Conservation (phyloP, 441 rosid species). For the Eutrema salsugineum region DNA sequence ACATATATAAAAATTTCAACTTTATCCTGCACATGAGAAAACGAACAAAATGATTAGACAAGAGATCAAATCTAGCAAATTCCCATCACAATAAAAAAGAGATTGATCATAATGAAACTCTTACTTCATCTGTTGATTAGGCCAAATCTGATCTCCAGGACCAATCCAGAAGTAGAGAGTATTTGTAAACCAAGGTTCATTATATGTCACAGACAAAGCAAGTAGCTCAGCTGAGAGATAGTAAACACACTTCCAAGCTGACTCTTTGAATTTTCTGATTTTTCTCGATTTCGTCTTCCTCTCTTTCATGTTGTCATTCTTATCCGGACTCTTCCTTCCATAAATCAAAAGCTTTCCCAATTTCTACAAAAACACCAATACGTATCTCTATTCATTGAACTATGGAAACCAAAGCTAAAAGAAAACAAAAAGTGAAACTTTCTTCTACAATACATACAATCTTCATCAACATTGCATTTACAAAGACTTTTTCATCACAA, state of each 20-base stretch:
- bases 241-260: slow-evolving; percentile 86
- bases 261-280: slow-evolving; percentile 72
- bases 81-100: not conserved
- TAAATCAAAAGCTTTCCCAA: slow-evolving; percentile 52
- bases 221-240: slow-evolving; percentile 70
- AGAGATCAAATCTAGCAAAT: not conserved
- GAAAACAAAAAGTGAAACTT: not conserved
- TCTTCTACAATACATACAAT: slow-evolving; percentile 30
- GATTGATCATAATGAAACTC: not conserved
- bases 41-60: slow-evolving; percentile 6
- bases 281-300: slow-evolving; percentile 44
- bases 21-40: slow-evolving; percentile 40
- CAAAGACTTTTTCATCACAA: not conserved
- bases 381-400: not conserved
- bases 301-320: slow-evolving; percentile 27
- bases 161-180: slow-evolving; percentile 81
- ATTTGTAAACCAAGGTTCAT: slow-evolving; percentile 81
- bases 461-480: not conserved
- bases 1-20: slow-evolving; percentile 50
- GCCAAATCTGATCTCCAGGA: slow-evolving; percentile 84
- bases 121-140: slow-evolving; percentile 76
- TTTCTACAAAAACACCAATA: slow-evolving; percentile 38
- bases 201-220: slow-evolving; percentile 53
- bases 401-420: not conserved
- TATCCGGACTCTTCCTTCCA: slow-evolving; percentile 34